phyloP scores from a whole-genome alignment of 208 protist species.

The Leishmania guyanensis region DNA sequence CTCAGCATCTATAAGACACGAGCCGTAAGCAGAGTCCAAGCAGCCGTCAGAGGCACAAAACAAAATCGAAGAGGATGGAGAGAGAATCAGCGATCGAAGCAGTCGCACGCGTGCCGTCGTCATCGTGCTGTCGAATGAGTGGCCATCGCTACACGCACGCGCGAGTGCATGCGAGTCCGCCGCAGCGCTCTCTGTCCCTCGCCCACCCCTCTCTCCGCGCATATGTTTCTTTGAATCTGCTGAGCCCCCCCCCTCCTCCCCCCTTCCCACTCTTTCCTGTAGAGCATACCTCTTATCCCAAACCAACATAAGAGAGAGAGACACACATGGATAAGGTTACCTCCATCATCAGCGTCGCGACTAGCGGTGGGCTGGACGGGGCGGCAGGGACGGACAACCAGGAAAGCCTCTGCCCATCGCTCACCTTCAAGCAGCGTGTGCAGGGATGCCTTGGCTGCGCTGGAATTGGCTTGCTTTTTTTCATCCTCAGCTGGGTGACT shows the following conservation, averaged over 20 bases:
- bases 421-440: conserved; percentile 74
- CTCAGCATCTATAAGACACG: not conserved
- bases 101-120: not conserved
- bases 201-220: not conserved
- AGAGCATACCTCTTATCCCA: no score
- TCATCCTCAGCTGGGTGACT: conserved; percentile 63
- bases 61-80: not conserved
- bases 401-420: conserved; percentile 72
- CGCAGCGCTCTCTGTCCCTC: not conserved
- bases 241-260: not conserved
- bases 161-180: not conserved
- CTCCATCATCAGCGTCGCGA: conserved; percentile 41
- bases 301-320: not conserved
- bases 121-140: not conserved
- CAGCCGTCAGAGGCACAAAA: not conserved
- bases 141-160: not conserved
- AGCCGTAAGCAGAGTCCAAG: not conserved
- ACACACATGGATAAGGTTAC: conserved; percentile 51
- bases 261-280: not conserved
- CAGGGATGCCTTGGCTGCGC: conserved; percentile 64
- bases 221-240: not conserved
- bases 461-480: conserved; percentile 55
- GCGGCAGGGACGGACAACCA: conserved; percentile 24
- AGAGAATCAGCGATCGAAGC: not conserved
- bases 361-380: conserved; percentile 23